These are phyloP conservation scores for Candida anutae DNA, from an alignment of 1,139 yeast genomes.

Conservation along the genomic window DNA sequence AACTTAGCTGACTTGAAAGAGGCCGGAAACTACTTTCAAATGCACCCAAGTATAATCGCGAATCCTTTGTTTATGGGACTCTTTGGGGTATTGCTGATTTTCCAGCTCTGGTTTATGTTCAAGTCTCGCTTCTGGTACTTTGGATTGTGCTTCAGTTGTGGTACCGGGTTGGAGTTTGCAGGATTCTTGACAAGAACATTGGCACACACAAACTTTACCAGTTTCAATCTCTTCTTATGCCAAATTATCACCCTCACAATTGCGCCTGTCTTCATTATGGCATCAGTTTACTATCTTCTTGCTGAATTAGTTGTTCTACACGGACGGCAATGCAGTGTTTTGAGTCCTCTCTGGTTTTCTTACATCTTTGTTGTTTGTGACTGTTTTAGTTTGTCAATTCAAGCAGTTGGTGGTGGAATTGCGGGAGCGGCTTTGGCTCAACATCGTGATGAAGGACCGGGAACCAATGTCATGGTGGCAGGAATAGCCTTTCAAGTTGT, in stretches of 20 bases:
- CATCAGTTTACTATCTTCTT: constrained; percentile 28
- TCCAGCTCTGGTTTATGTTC: constrained; percentile 3
- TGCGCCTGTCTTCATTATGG: constrained; percentile 36
- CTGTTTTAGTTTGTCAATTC: constrained; percentile 23
- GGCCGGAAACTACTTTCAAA: constrained; percentile 18
- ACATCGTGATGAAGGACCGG: constrained; percentile 12
- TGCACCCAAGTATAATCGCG: constrained; percentile 16
- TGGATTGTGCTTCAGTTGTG: constrained; percentile 13
- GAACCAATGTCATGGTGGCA: constrained; percentile 30
- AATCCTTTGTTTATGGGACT: constrained; percentile 21
- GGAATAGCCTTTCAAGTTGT: constrained; percentile 33
- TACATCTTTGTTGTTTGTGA: constrained; percentile 30
- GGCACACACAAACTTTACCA: constrained; percentile 10
- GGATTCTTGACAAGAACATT: constrained; percentile 17
- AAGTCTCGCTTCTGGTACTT: constrained; percentile 9
- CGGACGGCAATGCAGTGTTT: constrained; percentile 18
- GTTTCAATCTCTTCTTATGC: constrained; percentile 18
- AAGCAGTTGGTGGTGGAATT: constrained; percentile 31
- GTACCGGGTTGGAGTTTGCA: constrained; percentile 14
- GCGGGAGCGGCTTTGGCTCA: constrained; percentile 19
- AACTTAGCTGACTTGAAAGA: constrained; percentile 20
- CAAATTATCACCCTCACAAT: constrained; percentile 29
- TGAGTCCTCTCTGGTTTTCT: constrained; percentile 28
- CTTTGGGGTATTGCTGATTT: constrained; percentile 14
- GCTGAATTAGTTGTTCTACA: constrained; percentile 26